Evolutionary conservation across 129 eudicot species (phyloP).

Genomic region (Centella asiatica): DNA sequence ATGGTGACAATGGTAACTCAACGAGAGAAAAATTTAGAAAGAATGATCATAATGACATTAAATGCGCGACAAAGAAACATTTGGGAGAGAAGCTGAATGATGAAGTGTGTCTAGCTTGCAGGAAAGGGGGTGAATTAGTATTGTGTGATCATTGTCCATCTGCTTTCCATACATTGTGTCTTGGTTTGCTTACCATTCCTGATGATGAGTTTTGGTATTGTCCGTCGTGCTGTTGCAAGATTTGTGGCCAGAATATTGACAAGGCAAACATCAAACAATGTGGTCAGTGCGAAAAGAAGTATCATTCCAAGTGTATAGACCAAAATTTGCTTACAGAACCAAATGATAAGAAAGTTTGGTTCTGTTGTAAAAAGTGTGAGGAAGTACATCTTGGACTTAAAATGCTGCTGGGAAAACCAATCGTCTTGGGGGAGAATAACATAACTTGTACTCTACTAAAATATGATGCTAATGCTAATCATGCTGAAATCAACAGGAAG

Average conservation of each 20-base stretch:
- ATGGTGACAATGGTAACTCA: background rate
- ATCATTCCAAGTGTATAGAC: slow-evolving; percentile 45
- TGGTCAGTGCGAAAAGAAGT: slow-evolving; percentile 55
- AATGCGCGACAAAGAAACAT: background rate
- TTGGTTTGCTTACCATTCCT: slow-evolving; percentile 38
- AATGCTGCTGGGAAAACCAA: slow-evolving; percentile 27
- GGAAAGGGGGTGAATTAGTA: slow-evolving; percentile 45
- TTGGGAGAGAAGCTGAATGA: slow-evolving; percentile 20
- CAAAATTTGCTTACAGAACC: background rate
- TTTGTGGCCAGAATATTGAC: slow-evolving; percentile 36
- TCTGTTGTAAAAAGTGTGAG: slow-evolving; percentile 50
- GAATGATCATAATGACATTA: background rate
- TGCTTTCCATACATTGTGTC: slow-evolving; percentile 56
- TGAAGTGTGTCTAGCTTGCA: slow-evolving; percentile 56
- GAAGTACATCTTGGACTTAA: slow-evolving; percentile 31
- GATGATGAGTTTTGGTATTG: slow-evolving; percentile 51
- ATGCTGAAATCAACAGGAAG: slow-evolving; percentile 27
- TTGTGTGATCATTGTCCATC: slow-evolving; percentile 77
- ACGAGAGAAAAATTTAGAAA: background rate
- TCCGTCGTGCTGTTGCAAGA: slow-evolving; percentile 63
- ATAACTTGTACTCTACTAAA: slow-evolving; percentile 60
- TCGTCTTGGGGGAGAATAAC: slow-evolving; percentile 29
- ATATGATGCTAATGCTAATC: slow-evolving; percentile 15
- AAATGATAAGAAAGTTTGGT: slow-evolving; percentile 30
- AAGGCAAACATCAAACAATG: slow-evolving; percentile 29